Evolutionary conservation across 1,284 basidiomycete genomes (phyloP), one percentile per base, ranked within the genome.

Genomic region (Somion occarium): DNA sequence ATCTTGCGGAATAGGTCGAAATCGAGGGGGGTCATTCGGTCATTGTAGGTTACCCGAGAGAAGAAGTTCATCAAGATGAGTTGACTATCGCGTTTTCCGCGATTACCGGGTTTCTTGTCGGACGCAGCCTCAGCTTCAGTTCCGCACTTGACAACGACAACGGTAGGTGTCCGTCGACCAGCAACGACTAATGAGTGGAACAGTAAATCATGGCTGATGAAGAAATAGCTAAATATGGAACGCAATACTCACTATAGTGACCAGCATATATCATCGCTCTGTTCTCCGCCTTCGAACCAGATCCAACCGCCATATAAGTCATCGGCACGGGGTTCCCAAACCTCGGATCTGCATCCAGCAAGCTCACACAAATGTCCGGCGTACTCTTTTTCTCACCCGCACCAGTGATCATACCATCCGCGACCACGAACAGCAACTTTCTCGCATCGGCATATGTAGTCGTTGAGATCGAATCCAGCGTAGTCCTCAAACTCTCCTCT

Each of bases 21-120:
- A 68, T 99, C 97, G 62, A 99, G 80, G 9, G 97, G 97, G 15
- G 83, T 83, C 95, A 99, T 99, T 56, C 94, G 89, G 66, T 99
- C 97, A 68, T 99, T 98, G 73, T 98, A 99, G 12, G 97, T 99
- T 62, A 98, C 94, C 44, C 92, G 86, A 49, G 93, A 95, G 75
- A 99, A 98, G 70, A 99, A 99, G 74, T 98, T 98, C 96, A 99
- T 99, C 60, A 99, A 78, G 62, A 99, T 91, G 62, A 99, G 88
- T 67, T 99, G 97, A 69, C 93, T 95, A 73, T 99, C 97, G 48
- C 97, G 90, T 71, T 99, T 99, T 59, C 97, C 97, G 59, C 97
- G 82, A 73, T 99, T 99, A 15, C 97, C 97, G 1, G 96, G 93
- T 67, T 99, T 99, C 73, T 87, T 88, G 56, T 95, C 93, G 9